These are phyloP conservation scores for Kodamaea sp. DNA, from an alignment of 1,139 yeast species.

Conservation along the genomic window DNA sequence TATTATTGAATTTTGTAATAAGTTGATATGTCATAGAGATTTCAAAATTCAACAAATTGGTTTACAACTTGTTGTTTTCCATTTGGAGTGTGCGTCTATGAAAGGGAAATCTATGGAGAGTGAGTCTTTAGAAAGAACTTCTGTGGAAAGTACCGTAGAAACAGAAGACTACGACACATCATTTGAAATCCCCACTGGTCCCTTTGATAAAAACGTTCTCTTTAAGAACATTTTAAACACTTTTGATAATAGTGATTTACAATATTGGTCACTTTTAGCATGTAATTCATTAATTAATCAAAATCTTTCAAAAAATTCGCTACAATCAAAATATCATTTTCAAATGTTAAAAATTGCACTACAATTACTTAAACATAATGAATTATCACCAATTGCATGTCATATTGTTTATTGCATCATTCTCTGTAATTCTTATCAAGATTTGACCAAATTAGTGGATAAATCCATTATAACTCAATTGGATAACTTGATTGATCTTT, in stretches of 20 bases:
- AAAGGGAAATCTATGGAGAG: neutral
- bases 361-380: slow-evolving; percentile 39
- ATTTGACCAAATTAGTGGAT: slow-evolving; percentile 26
- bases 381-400: slow-evolving; percentile 19
- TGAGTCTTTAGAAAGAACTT: neutral
- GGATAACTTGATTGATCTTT: slow-evolving; percentile 46
- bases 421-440: slow-evolving; percentile 9
- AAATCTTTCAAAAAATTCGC: neutral
- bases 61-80: slow-evolving; percentile 28
- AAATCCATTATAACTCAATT: slow-evolving; percentile 40
- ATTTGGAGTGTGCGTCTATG: slow-evolving; percentile 15
- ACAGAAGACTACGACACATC: slow-evolving; percentile 4
- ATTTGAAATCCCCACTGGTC: slow-evolving; percentile 7
- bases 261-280: slow-evolving; percentile 36
- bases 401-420: slow-evolving; percentile 18
- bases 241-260: slow-evolving; percentile 21
- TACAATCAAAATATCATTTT: slow-evolving; percentile 8
- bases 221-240: slow-evolving; percentile 18
- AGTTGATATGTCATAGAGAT: slow-evolving; percentile 18
- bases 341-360: slow-evolving; percentile 40
- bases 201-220: slow-evolving; percentile 13
- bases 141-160: slow-evolving; percentile 1
- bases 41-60: slow-evolving; percentile 22
- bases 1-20: slow-evolving; percentile 20
- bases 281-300: slow-evolving; percentile 23